Evolutionary conservation across 176 grass and related monocot species (phyloP).

Genomic region (Echinochloa phyllopogon): DNA sequence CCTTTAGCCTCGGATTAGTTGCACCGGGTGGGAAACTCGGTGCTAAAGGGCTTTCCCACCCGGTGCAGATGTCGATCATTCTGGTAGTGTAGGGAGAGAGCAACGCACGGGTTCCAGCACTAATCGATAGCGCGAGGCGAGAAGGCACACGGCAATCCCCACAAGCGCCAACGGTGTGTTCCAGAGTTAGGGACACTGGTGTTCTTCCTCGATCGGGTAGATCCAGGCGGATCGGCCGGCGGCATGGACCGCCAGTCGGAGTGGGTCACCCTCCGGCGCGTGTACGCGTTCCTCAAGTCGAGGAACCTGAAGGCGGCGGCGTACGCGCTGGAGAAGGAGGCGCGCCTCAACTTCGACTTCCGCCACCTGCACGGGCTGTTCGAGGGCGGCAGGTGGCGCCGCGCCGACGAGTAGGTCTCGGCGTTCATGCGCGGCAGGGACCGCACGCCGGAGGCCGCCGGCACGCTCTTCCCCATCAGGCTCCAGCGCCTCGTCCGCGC

Average conservation of each 20-base stretch:
- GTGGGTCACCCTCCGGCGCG: not conserved
- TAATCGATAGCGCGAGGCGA: too few relatives aligned
- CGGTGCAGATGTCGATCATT: too few relatives aligned
- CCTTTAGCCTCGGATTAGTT: too few relatives aligned
- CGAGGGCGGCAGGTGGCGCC: not conserved
- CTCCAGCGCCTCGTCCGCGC: not conserved
- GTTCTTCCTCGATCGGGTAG: too few relatives aligned
- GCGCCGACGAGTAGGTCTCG: not conserved
- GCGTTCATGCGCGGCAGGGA: not conserved
- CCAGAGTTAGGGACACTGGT: too few relatives aligned
- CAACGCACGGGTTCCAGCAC: too few relatives aligned
- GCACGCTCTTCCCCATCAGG: not conserved
- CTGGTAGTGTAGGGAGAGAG: too few relatives aligned
- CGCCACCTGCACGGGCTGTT: not conserved
- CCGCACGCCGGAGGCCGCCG: not conserved
- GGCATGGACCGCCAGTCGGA: not conserved
- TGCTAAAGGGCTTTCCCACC: too few relatives aligned
- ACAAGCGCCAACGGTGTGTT: too few relatives aligned
- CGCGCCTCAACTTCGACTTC: not conserved
- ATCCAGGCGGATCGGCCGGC: too few relatives aligned
- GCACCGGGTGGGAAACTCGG: too few relatives aligned
- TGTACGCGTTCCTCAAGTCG: constrained; percentile 7
- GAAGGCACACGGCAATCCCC: too few relatives aligned
- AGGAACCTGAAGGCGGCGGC: not conserved
- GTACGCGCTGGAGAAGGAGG: constrained; percentile 11